Evolutionary conservation across 2,329 filamentous ascomycete genomes (phyloP).

Genomic region (Arthrobotrys megalospora): DNA sequence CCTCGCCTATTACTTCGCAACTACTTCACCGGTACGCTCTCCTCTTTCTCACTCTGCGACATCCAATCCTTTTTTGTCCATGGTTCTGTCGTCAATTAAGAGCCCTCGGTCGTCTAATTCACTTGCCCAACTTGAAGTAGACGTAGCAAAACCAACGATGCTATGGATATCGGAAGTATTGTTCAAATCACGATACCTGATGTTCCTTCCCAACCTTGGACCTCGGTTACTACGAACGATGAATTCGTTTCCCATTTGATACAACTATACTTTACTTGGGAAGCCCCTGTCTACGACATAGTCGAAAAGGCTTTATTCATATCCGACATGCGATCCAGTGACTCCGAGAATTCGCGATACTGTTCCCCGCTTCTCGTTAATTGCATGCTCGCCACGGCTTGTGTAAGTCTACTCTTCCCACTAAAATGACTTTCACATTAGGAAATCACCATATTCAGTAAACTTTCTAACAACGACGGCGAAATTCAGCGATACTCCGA

Average conservation of each 20-base stretch:
- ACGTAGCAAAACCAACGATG: conserved; percentile 34
- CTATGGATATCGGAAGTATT: conserved; percentile 53
- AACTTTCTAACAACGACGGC: not conserved
- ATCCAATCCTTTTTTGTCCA: not conserved
- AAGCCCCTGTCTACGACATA: conserved; percentile 48
- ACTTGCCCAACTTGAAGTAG: not conserved
- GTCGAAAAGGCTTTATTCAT: conserved; percentile 46
- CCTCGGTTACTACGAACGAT: conserved; percentile 38
- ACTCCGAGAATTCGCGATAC: conserved; percentile 27
- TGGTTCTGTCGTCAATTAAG: not conserved
- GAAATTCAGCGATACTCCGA: conserved; percentile 36
- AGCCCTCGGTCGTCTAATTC: too few relatives aligned
- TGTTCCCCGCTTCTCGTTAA: conserved; percentile 53
- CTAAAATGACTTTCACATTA: not conserved
- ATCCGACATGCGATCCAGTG: conserved; percentile 37
- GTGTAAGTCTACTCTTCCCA: conserved; percentile 26
- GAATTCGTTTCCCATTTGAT: conserved; percentile 58
- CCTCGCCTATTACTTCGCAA: conserved; percentile 3
- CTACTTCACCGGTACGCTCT: conserved; percentile 34
- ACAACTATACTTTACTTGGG: conserved; percentile 57
- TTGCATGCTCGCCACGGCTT: conserved; percentile 43
- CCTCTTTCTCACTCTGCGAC: not conserved
- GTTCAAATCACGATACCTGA: conserved; percentile 50
- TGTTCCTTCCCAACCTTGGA: conserved; percentile 58
- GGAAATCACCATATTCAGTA: not conserved